Percentiles rank a stretch among this genome's conserved stretches.
phyloP scores from a whole-genome alignment of 2,329 filamentous ascomycete species.

The Cordyceps javanica region DNA sequence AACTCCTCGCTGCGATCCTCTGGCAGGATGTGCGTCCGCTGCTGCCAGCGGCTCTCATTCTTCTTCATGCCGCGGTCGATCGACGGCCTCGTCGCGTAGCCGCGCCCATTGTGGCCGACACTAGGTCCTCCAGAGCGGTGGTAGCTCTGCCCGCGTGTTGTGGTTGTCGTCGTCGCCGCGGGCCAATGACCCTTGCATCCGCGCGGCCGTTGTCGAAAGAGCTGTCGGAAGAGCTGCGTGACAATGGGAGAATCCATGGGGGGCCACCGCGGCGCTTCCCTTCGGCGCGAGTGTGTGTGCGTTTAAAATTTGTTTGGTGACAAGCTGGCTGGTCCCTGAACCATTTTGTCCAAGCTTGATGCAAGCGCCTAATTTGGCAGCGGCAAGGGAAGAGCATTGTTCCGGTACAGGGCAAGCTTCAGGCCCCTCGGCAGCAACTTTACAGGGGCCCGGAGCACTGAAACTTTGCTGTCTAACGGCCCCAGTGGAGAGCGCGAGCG shows the following conservation, averaged over 20 bases:
- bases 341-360: not conserved
- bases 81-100: conserved; percentile 23
- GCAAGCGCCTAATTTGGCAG: not conserved
- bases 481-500: not conserved
- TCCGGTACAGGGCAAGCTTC: not conserved
- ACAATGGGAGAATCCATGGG: conserved; percentile 78
- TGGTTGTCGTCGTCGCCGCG: conserved; percentile 11
- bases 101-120: conserved; percentile 9
- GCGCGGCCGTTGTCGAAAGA: conserved; percentile 60
- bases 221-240: conserved; percentile 73
- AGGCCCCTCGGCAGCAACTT: not conserved
- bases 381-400: conserved; percentile 11
- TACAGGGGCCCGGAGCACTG: not conserved
- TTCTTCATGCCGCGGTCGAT: conserved; percentile 35
- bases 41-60: conserved; percentile 77
- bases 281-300: not conserved
- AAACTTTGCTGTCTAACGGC: not conserved
- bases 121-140: not conserved
- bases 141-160: conserved; percentile 16
- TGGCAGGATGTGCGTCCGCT: conserved; percentile 68
- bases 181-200: conserved; percentile 26
- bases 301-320: no score
- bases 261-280: conserved; percentile 5
- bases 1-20: conserved; percentile 76
- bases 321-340: conserved; percentile 1